Evolutionary conservation across 225 moss, liverwort and hornwort genomes (phyloP).

Genomic region (Neckera pumila): DNA sequence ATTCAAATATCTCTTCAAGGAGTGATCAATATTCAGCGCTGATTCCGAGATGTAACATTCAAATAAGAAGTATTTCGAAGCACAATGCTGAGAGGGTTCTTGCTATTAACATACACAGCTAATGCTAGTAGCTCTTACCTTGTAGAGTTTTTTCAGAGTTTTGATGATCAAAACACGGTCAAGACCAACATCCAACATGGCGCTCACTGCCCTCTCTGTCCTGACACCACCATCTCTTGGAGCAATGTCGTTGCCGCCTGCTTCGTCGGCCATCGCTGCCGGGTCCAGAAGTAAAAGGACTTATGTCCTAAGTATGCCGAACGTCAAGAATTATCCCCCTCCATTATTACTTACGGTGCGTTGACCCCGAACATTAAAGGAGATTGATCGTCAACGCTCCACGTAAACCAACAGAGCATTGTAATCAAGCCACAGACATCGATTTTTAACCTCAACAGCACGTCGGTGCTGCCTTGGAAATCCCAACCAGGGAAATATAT

Average conservation of each 20-base stretch:
- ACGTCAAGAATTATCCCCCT: conserved; percentile 1
- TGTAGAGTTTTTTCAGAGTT: conserved; percentile 27
- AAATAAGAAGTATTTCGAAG: background rate
- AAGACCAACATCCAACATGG: conserved; percentile 21
- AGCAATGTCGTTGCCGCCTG: background rate
- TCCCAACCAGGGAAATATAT: background rate
- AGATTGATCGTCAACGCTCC: background rate
- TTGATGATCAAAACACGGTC: conserved; percentile 16
- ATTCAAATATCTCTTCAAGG: background rate
- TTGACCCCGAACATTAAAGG: background rate
- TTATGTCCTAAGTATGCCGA: background rate
- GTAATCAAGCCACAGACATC: background rate
- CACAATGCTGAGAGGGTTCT: background rate
- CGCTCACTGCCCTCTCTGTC: conserved; percentile 35
- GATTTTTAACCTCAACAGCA: background rate
- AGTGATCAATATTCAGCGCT: background rate
- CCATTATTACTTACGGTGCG: background rate
- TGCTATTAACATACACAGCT: background rate
- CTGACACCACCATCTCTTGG: conserved; percentile 20
- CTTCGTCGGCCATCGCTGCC: conserved; percentile 18
- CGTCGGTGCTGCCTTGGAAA: background rate
- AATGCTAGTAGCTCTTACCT: background rate
- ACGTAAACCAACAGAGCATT: background rate
- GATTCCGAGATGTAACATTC: background rate
- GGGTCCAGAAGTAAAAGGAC: background rate